Conservation (phyloP, 2,329 filamentous ascomycete genomes). For the Podosphaera leucotricha region DNA sequence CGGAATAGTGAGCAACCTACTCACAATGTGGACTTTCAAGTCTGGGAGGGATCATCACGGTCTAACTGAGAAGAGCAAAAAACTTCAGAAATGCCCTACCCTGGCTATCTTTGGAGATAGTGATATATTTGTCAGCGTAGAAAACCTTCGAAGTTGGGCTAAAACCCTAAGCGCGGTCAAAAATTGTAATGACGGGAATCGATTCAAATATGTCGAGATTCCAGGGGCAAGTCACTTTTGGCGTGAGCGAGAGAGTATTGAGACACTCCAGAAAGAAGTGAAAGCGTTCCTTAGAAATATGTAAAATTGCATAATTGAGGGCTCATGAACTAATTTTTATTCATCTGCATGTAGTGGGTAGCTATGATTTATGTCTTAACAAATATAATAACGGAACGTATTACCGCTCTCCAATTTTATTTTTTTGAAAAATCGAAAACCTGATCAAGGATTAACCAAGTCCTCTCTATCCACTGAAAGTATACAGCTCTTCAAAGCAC, state of each 20-base stretch:
- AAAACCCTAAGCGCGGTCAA: constrained; percentile 21
- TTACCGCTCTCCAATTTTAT: too few species aligned
- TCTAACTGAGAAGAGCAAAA: constrained; percentile 20
- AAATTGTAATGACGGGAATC: constrained; percentile 2
- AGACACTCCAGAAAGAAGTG: constrained; percentile 8
- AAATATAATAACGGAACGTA: too few species aligned
- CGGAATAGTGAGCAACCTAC: constrained; percentile 33
- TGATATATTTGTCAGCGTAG: constrained; percentile 47
- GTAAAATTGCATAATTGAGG: too few species aligned
- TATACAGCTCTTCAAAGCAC: too few species aligned
- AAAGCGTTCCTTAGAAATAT: constrained; percentile 6
- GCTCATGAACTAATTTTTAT: too few species aligned
- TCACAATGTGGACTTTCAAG: constrained; percentile 24
- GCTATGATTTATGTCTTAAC: too few species aligned
- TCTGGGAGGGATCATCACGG: constrained; percentile 10
- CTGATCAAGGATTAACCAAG: too few species aligned
- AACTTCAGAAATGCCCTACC: constrained; percentile 33
- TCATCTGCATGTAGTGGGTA: too few species aligned
- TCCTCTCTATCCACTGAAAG: too few species aligned
- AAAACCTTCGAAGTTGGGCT: constrained; percentile 44
- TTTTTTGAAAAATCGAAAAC: too few species aligned
- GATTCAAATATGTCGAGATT: constrained; percentile 22
- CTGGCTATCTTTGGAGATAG: constrained; percentile 51
- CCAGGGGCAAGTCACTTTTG: constrained; percentile 29
- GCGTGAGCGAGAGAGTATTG: constrained; percentile 13